A percentile compares a stretch with the other conserved stretches of the same genome.
Evolutionary conservation across 768 basidiomycete species (phyloP).

Genomic region (Kwoniella europaea): DNA sequence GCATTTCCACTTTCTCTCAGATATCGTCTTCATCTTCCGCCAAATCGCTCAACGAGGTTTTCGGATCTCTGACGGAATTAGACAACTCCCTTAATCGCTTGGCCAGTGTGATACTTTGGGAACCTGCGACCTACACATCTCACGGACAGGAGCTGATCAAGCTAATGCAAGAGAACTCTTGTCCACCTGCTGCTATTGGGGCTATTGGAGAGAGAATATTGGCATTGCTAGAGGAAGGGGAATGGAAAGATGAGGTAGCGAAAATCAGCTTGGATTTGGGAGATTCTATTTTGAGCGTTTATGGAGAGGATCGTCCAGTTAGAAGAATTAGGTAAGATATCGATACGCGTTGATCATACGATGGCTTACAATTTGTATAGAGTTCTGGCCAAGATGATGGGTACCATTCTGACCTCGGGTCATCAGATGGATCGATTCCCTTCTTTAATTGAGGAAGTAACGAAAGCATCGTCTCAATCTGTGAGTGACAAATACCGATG

Average conservation of each 20-base stretch:
- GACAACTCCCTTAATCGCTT: neutral
- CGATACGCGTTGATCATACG: conserved; percentile 59
- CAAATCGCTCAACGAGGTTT: neutral
- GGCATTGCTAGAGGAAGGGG: conserved; percentile 29
- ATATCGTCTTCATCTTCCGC: conserved; percentile 1
- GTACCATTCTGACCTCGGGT: conserved; percentile 61
- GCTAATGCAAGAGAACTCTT: conserved; percentile 1
- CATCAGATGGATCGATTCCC: conserved; percentile 47
- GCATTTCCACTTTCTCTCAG: neutral
- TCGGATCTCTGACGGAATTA: neutral
- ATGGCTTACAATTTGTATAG: conserved; percentile 48
- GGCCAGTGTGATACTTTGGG: conserved; percentile 12
- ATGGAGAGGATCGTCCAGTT: conserved; percentile 32
- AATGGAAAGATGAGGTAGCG: conserved; percentile 30
- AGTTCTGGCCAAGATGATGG: conserved; percentile 65
- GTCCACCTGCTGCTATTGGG: conserved; percentile 24
- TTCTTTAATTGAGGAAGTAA: conserved; percentile 38
- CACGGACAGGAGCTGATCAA: conserved; percentile 2
- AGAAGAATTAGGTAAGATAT: conserved; percentile 29
- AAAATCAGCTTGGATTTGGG: conserved; percentile 23
- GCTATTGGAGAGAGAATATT: conserved; percentile 52
- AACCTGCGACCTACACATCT: neutral
- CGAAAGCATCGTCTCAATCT: neutral
- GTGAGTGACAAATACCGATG: neutral
- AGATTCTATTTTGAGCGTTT: conserved; percentile 27